Base-by-base conservation (phyloP, 2,329 filamentous ascomycete genomes). In the Paracorniculantispora psalliotae region DNA sequence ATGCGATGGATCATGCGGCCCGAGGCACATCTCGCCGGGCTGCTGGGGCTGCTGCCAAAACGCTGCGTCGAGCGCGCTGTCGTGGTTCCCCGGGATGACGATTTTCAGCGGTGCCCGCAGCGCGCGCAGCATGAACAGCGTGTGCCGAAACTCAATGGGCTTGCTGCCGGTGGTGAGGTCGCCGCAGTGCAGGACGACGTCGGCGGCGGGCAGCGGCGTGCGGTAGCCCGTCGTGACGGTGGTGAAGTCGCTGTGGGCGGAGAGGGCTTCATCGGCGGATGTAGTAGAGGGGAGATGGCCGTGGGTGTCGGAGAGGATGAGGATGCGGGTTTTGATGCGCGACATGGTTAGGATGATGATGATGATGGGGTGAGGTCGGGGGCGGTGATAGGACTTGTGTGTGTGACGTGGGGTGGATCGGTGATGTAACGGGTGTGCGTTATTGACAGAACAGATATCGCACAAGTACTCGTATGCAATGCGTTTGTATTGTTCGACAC, bases 11-110 rank as follows among this genome's bases (percentile, higher is more conserved):
- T 48, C 41, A 15, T 15, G 19, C 4, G 2, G 1, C 33, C 8
- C 7, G 43, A 26, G 5, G 37, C 23, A 43, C 4, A 8, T 19
- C 10, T 15, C 19, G 44, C 2, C 13, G 53, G 19, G 17, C 15
- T 26, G 4, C 60, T 61, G 3, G 51, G 49, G 3, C 21, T 19
- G 7, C 10, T 26, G 19, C 46, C 61, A 68, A 54, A 59, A 67
- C 7, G 46, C 26, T 15, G 61, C 51, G 28, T 81, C 75, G 43
- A 79, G 68, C 0, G 69, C 76, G 49, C 76, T 73, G 63, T 85
- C 81, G 63, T 84, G 81, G 60, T 83, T 84, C 2, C 82, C 81
- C 2, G 81, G 74, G 60, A 85, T 83, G 46, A 78, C 74, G 3
- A 84, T 71, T 62, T 83, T 84, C 7, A 84, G 69, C 0, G 78